Evolutionary conservation across 352 stramenopile genomes (phyloP).

Genomic region (Pythium folliculosum): DNA sequence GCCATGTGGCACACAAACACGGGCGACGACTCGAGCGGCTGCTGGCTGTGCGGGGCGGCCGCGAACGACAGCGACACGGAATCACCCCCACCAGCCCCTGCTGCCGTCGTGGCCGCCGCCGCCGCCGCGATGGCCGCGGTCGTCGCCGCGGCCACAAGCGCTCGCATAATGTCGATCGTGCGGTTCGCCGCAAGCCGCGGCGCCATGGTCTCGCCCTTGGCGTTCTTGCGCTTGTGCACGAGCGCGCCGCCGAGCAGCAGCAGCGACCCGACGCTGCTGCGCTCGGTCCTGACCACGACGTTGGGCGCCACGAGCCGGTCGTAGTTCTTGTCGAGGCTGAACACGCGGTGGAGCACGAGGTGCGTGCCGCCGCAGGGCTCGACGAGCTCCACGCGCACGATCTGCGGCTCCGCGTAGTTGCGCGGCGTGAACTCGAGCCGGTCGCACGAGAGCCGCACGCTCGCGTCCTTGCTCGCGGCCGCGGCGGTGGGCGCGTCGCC

Average conservation of each 20-base stretch:
- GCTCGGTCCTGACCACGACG: slow-evolving; percentile 52
- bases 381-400: slow-evolving; percentile 60
- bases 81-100: background rate
- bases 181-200: slow-evolving; percentile 18
- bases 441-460: slow-evolving; percentile 58
- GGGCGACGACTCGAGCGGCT: slow-evolving; percentile 9
- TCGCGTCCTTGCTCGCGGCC: background rate
- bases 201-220: slow-evolving; percentile 31
- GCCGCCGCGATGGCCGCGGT: background rate
- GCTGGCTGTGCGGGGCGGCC: background rate
- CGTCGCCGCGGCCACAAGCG: background rate
- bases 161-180: slow-evolving; percentile 38
- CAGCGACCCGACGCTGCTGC: slow-evolving; percentile 37
- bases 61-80: slow-evolving; percentile 1
- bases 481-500: slow-evolving; percentile 32
- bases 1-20: slow-evolving; percentile 61
- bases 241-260: slow-evolving; percentile 48
- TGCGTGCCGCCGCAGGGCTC: slow-evolving; percentile 48
- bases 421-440: slow-evolving; percentile 72
- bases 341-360: slow-evolving; percentile 61
- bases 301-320: slow-evolving; percentile 50
- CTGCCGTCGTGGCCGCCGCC: background rate
- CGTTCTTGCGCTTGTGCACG: slow-evolving; percentile 48
- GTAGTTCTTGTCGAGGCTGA: slow-evolving; percentile 68
- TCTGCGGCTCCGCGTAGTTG: slow-evolving; percentile 56